Conservation (phyloP, 2,329 filamentous ascomycete genomes). For the Beauveria medogensis region DNA sequence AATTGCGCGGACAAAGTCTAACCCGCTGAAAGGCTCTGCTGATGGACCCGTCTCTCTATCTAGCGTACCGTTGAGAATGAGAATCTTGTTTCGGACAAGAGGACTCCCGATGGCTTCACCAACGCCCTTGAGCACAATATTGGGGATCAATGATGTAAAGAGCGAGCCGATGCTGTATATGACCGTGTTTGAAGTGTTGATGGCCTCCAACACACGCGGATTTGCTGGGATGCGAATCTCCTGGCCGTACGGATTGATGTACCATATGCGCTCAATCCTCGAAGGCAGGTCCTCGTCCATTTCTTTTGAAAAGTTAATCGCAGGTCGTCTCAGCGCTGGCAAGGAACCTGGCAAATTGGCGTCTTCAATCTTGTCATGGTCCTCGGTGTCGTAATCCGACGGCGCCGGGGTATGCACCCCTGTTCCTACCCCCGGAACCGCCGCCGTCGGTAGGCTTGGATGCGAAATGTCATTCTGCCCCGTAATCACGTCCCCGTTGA, state of each 20-base stretch:
- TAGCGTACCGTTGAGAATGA: slow-evolving; percentile 75
- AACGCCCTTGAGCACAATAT: slow-evolving; percentile 66
- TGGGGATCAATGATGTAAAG: slow-evolving; percentile 83
- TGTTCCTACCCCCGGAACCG: slow-evolving; percentile 21
- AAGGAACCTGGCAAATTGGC: slow-evolving; percentile 76
- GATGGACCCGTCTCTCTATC: slow-evolving; percentile 82
- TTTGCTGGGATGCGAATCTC: slow-evolving; percentile 84
- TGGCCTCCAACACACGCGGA: slow-evolving; percentile 63
- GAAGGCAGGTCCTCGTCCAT: slow-evolving; percentile 67
- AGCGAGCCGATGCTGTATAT: slow-evolving; percentile 92
- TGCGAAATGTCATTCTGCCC: slow-evolving; percentile 93
- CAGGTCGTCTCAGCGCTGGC: slow-evolving; percentile 68
- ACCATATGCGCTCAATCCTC: slow-evolving; percentile 79
- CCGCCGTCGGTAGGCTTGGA: slow-evolving; percentile 56
- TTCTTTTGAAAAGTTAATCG: slow-evolving; percentile 74
- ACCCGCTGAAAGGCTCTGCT: slow-evolving; percentile 55
- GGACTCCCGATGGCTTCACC: slow-evolving; percentile 48
- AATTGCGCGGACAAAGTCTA: slow-evolving; percentile 78
- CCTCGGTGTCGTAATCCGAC: slow-evolving; percentile 38
- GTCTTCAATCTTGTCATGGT: slow-evolving; percentile 64
- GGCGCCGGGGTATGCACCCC: slow-evolving; percentile 22
- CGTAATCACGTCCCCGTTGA: slow-evolving; percentile 69
- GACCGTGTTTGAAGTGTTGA: slow-evolving; percentile 57
- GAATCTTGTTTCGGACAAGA: slow-evolving; percentile 57
- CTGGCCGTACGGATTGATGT: slow-evolving; percentile 98